These are phyloP conservation scores for Penicillium atrosanguineum DNA, from an alignment of 495 filamentous ascomycete genomes.

Conservation along the genomic window DNA sequence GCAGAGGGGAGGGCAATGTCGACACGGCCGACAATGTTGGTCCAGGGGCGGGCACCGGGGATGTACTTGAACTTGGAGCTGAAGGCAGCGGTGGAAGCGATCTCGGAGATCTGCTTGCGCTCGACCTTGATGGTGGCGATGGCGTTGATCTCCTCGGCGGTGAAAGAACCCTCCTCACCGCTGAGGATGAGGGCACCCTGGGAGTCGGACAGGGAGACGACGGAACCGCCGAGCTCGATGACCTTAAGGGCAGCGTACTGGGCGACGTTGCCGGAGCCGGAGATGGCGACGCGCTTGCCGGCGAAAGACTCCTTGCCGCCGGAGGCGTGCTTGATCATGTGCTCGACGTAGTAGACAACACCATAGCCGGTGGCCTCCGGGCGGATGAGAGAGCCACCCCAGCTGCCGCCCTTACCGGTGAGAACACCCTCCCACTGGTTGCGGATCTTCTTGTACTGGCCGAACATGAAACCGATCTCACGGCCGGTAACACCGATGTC, in stretches of 20 bases:
- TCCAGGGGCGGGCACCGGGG: slow-evolving; percentile 86
- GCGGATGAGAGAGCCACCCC: slow-evolving; percentile 92
- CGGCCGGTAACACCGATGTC: slow-evolving; percentile 93
- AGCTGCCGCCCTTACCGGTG: slow-evolving; percentile 90
- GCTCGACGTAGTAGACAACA: slow-evolving; percentile 94
- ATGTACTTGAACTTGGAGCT: slow-evolving; percentile 81
- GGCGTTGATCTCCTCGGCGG: slow-evolving; percentile 67
- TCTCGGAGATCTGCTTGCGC: slow-evolving; percentile 73
- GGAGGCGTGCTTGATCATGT: slow-evolving; percentile 88
- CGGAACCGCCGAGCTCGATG: slow-evolving; percentile 90
- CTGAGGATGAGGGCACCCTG: slow-evolving; percentile 78
- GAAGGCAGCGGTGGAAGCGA: slow-evolving; percentile 50
- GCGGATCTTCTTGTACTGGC: slow-evolving; percentile 83
- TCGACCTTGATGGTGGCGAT: slow-evolving; percentile 85
- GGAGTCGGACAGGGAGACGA: slow-evolving; percentile 92
- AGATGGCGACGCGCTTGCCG: slow-evolving; percentile 94
- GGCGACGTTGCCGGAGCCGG: slow-evolving; percentile 96
- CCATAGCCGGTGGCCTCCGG: slow-evolving; percentile 97
- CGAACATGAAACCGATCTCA: slow-evolving; percentile 94
- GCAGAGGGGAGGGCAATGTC: slow-evolving; percentile 91
- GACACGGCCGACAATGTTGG: slow-evolving; percentile 72
- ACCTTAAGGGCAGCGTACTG: slow-evolving; percentile 97
- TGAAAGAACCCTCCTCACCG: slow-evolving; percentile 60
- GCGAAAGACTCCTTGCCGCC: slow-evolving; percentile 79
- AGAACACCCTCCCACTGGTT: slow-evolving; percentile 94